phyloP scores from a whole-genome alignment of 2,329 filamentous ascomycete species.

The Ophiostoma perfectum region DNA sequence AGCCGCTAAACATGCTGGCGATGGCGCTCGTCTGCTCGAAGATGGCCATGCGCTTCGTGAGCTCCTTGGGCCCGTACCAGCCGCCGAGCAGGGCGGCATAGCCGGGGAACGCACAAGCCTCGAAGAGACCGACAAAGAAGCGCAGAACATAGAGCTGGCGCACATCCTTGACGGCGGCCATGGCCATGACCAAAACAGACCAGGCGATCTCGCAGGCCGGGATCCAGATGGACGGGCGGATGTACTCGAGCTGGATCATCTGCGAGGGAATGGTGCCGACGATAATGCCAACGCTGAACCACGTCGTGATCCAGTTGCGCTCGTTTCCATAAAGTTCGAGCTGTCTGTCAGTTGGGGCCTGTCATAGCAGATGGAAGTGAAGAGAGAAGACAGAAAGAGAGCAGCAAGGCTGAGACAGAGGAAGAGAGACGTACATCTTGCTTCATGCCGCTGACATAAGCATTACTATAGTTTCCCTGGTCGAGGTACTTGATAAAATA shows the following conservation, averaged over 20 bases:
- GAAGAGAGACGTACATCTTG: neutral
- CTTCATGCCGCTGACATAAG: constrained; percentile 38
- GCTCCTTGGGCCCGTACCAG: constrained; percentile 55
- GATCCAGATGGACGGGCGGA: constrained; percentile 33
- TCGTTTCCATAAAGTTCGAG: constrained; percentile 37
- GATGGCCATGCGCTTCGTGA: constrained; percentile 56
- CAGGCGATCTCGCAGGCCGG: constrained; percentile 31
- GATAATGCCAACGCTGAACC: constrained; percentile 46
- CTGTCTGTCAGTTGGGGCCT: constrained; percentile 28
- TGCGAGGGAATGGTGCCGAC: constrained; percentile 58
- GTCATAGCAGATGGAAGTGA: too few relatives aligned
- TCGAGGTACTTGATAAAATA: constrained; percentile 50
- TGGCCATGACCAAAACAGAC: constrained; percentile 31
- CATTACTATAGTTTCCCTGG: constrained; percentile 34
- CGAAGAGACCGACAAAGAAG: constrained; percentile 33
- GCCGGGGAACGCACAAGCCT: constrained; percentile 26
- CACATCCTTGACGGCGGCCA: constrained; percentile 32
- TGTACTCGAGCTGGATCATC: constrained; percentile 39
- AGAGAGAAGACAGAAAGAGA: neutral
- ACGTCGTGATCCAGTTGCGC: constrained; percentile 36
- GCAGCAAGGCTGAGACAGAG: neutral
- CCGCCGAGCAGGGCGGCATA: constrained; percentile 25
- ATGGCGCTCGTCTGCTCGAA: constrained; percentile 56
- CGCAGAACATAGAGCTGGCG: constrained; percentile 32
- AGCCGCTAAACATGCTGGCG: constrained; percentile 57